A percentile compares a stretch with the other conserved stretches of the same genome.
Evolutionary conservation across 2,329 filamentous ascomycete species (phyloP).

Genomic region (Chaetomiaceae sp.): DNA sequence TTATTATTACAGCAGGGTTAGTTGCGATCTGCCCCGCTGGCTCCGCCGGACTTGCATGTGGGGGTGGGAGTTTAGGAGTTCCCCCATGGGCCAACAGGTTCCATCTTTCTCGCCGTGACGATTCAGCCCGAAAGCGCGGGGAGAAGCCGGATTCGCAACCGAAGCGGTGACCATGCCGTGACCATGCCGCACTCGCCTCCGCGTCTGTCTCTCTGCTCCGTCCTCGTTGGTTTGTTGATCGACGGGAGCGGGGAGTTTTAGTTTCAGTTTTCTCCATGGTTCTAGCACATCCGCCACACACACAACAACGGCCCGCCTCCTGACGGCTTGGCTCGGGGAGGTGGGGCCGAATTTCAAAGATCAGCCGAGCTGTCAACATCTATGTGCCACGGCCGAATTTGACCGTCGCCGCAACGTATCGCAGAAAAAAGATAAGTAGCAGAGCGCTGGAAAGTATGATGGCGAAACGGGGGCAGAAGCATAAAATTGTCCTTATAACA

Average conservation of each 20-base stretch:
- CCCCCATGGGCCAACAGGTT: too few species aligned
- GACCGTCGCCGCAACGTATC: too few species aligned
- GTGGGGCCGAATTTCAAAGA: neutral
- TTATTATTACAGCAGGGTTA: too few species aligned
- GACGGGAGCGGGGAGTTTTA: neutral
- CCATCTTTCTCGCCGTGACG: neutral
- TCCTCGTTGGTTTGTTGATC: neutral
- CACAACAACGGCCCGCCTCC: too few species aligned
- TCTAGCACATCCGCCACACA: too few species aligned
- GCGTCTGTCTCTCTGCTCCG: neutral
- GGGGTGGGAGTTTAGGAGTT: neutral
- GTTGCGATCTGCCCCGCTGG: neutral
- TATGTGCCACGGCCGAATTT: too few species aligned
- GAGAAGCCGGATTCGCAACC: neutral
- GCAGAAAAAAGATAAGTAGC: too few species aligned
- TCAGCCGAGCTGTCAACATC: neutral
- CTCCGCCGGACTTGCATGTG: constrained; percentile 11
- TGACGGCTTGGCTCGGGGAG: neutral
- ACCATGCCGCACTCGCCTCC: neutral
- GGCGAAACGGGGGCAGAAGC: too few species aligned
- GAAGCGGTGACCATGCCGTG: neutral
- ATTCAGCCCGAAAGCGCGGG: constrained; percentile 10
- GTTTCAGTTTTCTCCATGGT: too few species aligned
- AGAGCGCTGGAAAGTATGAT: too few species aligned
- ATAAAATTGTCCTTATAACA: too few species aligned